phyloP scores from a whole-genome alignment of 371 early-diverging fungal species.

The Haplosporangium sp. region DNA sequence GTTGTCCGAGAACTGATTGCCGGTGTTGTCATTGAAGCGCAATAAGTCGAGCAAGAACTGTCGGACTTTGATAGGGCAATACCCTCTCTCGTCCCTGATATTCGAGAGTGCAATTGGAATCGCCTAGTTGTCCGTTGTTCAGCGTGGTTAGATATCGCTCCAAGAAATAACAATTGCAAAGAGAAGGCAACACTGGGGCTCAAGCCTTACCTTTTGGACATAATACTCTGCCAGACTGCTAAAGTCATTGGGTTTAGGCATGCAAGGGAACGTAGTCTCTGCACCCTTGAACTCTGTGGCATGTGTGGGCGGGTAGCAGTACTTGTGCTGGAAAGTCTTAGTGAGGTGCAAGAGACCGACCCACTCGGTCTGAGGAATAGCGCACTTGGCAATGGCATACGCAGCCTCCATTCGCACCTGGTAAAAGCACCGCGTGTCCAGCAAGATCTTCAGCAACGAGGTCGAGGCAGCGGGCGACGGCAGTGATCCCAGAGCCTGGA shows the following conservation, averaged over 20 bases:
- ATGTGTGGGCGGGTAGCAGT: slow-evolving; percentile 66
- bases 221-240: slow-evolving; percentile 86
- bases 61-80: slow-evolving; percentile 73
- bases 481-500: slow-evolving; percentile 70
- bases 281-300: slow-evolving; percentile 31
- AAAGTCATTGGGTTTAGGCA: slow-evolving; percentile 92
- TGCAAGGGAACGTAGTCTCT: slow-evolving; percentile 60
- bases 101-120: slow-evolving; percentile 80
- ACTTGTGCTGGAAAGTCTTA: slow-evolving; percentile 81
- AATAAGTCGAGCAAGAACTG: slow-evolving; percentile 80
- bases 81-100: slow-evolving; percentile 73
- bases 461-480: slow-evolving; percentile 80
- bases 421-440: slow-evolving; percentile 90
- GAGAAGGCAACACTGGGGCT: too few relatives aligned
- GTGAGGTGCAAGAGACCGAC: slow-evolving; percentile 82
- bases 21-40: slow-evolving; percentile 91
- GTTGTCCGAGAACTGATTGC: slow-evolving; percentile 87
- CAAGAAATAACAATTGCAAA: too few relatives aligned
- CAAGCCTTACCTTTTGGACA: slow-evolving; percentile 77
- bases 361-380: slow-evolving; percentile 65
- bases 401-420: slow-evolving; percentile 95
- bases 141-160: too few relatives aligned
- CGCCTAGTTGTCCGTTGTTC: slow-evolving; percentile 53
- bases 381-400: slow-evolving; percentile 83
- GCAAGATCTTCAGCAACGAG: slow-evolving; percentile 78